phyloP scores from a whole-genome alignment of 2,329 filamentous ascomycete species.

The Zasmidium citrigriseum region DNA sequence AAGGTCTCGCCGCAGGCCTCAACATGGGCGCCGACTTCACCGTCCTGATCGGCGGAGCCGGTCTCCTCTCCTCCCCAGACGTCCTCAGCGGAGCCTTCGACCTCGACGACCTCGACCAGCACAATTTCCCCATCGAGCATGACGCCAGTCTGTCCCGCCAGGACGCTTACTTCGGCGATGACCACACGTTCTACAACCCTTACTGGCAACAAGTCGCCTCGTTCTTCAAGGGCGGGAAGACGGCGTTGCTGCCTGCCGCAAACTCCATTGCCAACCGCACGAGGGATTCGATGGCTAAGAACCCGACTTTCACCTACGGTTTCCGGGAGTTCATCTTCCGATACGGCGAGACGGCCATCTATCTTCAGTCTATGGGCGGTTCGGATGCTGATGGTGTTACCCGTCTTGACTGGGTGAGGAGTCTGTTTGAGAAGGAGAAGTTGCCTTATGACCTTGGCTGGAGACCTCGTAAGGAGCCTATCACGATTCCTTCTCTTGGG shows the following conservation, averaged over 20 bases:
- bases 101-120: conserved; percentile 26
- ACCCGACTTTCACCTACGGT: conserved; percentile 38
- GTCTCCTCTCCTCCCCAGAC: conserved; percentile 26
- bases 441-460: conserved; percentile 41
- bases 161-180: conserved; percentile 37
- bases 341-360: conserved; percentile 42
- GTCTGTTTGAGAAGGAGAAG: conserved; percentile 40
- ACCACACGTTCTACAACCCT: conserved; percentile 37
- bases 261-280: conserved; percentile 36
- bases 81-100: conserved; percentile 27
- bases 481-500: conserved; percentile 28
- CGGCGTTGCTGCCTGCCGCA: conserved; percentile 31
- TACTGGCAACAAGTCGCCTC: conserved; percentile 35
- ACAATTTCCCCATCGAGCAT: conserved; percentile 40
- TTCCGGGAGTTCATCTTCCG: conserved; percentile 35
- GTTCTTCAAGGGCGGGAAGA: conserved; percentile 27
- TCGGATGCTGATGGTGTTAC: conserved; percentile 35
- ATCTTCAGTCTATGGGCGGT: conserved; percentile 38
- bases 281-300: conserved; percentile 25
- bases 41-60: conserved; percentile 28
- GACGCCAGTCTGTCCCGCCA: conserved; percentile 35
- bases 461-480: conserved; percentile 29
- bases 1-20: conserved; percentile 29
- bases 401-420: conserved; percentile 36
- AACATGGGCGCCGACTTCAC: conserved; percentile 33